phyloP scores from a whole-genome alignment of 148 eudicot species.

The Nyssa sinensis region DNA sequence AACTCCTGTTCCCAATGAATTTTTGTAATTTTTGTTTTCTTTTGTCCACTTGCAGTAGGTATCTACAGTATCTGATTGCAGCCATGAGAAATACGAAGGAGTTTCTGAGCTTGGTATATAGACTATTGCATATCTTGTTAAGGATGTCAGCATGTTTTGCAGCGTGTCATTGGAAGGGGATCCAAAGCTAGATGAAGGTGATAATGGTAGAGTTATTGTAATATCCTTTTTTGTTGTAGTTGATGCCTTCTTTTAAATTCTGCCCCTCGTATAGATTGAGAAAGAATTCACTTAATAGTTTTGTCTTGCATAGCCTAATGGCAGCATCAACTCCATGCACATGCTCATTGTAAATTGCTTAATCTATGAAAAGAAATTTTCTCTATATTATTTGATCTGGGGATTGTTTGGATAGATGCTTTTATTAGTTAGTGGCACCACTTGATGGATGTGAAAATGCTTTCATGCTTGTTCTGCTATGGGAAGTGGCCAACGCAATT shows the following conservation, averaged over 20 bases:
- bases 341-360: background rate
- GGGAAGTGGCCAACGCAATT: too few species aligned
- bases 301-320: too few species aligned
- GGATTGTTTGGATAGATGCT: background rate
- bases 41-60: background rate
- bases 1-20: background rate
- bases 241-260: background rate
- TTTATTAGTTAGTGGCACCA: background rate
- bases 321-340: background rate
- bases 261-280: too few species aligned
- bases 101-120: background rate
- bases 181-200: slow-evolving; percentile 5
- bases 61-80: background rate
- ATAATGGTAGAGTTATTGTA: background rate
- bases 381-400: background rate
- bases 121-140: background rate
- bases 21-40: background rate
- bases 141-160: background rate
- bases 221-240: too few species aligned
- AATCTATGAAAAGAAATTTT: background rate
- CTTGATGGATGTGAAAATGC: background rate
- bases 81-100: background rate
- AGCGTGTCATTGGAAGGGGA: background rate
- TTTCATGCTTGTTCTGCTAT: background rate
- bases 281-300: too few species aligned